phyloP scores from a whole-genome alignment of 1,284 basidiomycete species.

The Coniferiporia weirii region DNA sequence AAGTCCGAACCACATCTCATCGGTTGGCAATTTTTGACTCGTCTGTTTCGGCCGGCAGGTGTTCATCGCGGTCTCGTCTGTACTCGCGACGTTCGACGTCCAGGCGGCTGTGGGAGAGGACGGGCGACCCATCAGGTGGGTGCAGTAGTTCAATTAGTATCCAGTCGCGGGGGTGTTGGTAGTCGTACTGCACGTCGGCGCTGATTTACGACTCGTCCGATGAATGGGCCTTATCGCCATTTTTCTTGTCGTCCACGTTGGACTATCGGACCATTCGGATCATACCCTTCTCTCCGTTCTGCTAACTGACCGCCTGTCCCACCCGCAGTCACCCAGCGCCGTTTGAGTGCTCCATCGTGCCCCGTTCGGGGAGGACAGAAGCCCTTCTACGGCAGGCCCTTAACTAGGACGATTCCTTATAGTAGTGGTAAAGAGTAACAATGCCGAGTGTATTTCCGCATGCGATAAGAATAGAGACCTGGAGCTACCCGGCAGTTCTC shows the following conservation, averaged over 20 bases:
- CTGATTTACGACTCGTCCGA: no score
- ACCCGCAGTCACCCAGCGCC: background rate
- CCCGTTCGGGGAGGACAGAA: background rate
- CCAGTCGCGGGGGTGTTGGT: no score
- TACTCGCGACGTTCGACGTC: conserved; percentile 1
- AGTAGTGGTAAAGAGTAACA: no score
- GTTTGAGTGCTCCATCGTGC: background rate
- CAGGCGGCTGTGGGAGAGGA: background rate
- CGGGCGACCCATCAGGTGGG: background rate
- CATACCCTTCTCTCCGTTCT: background rate
- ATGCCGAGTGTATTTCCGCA: no score
- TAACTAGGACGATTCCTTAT: background rate
- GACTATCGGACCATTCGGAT: background rate
- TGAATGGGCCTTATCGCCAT: no score
- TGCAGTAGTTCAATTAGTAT: background rate
- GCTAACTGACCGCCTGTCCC: background rate
- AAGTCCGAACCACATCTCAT: background rate
- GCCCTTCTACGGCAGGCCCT: background rate
- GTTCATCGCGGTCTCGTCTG: background rate
- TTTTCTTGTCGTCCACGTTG: no score
- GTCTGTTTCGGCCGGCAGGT: background rate
- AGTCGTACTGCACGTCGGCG: no score
- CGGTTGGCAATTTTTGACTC: no score
- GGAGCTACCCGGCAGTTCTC: no score
- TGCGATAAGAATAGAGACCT: no score